phyloP scores from a whole-genome alignment of 106 monocot genomes.

The Platanthera zijinensis region DNA sequence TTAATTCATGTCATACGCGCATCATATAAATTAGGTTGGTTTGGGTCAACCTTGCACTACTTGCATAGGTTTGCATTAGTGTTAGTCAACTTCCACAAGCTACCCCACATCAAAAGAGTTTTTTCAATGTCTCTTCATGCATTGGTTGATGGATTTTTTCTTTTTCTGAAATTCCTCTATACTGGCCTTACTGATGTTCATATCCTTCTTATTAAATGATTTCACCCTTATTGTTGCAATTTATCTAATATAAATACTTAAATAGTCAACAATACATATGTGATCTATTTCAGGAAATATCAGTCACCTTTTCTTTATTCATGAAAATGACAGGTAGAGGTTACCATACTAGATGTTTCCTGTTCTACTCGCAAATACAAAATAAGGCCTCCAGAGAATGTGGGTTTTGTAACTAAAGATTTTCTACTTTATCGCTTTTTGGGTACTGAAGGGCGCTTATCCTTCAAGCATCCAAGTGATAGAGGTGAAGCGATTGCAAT shows the following conservation, averaged over 20 bases:
- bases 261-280: not conserved
- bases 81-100: no score
- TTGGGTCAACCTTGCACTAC: no score
- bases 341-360: constrained; percentile 75
- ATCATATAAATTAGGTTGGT: no score
- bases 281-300: constrained; percentile 2
- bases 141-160: not conserved
- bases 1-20: no score
- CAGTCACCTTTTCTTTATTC: constrained; percentile 6
- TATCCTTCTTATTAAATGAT: not conserved
- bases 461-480: constrained; percentile 53
- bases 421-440: constrained; percentile 38
- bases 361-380: constrained; percentile 42
- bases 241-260: constrained; percentile 4
- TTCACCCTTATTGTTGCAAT: not conserved
- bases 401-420: constrained; percentile 43
- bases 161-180: not conserved
- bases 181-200: not conserved
- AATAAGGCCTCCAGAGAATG: constrained; percentile 19
- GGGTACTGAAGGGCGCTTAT: constrained; percentile 14
- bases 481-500: constrained; percentile 64
- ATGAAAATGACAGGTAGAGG: constrained; percentile 52
- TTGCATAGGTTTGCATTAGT: no score
- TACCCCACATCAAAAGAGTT: not conserved
- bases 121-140: not conserved